Evolutionary conservation across 1,284 basidiomycete species (phyloP).

Genomic region (Cryptococcus deneoformans): DNA sequence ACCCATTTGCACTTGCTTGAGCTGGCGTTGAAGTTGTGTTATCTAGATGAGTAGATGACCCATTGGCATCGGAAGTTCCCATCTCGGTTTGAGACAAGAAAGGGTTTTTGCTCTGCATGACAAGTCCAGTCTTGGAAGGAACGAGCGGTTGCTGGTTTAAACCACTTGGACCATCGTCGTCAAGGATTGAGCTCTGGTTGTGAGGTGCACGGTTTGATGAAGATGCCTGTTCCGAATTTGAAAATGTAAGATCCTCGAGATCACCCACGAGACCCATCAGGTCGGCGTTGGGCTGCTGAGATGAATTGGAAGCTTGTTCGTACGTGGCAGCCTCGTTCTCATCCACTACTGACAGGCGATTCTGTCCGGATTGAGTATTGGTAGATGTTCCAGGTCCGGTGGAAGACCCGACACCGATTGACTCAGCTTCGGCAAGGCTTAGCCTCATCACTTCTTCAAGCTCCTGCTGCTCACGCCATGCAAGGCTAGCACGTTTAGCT

Average conservation of each 20-base stretch:
- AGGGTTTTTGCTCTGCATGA: constrained; percentile 42
- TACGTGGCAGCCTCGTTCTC: background rate
- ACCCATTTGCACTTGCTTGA: constrained; percentile 4
- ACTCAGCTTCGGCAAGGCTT: constrained; percentile 33
- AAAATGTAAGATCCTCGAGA: constrained; percentile 12
- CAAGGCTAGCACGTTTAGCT: constrained; percentile 33
- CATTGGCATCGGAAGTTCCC: constrained; percentile 48
- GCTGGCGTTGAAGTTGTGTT: background rate
- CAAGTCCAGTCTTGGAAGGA: constrained; percentile 20
- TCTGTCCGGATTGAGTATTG: background rate
- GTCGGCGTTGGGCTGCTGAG: constrained; percentile 2
- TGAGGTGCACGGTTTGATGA: background rate
- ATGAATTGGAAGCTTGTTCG: background rate
- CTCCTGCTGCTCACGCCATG: constrained; percentile 33
- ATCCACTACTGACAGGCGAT: background rate
- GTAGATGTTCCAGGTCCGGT: background rate
- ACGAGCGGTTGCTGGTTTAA: constrained; percentile 9
- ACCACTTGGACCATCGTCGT: constrained; percentile 6
- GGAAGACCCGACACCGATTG: background rate
- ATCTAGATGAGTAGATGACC: background rate
- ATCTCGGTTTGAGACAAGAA: constrained; percentile 64
- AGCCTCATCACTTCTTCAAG: constrained; percentile 39
- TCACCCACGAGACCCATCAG: constrained; percentile 9
- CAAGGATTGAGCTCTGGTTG: constrained; percentile 6
- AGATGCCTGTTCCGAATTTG: background rate